Percentiles rank a stretch among this genome's conserved stretches.
These are phyloP conservation scores for Achaetomiella virescens DNA, from an alignment of 495 filamentous ascomycete species.

Conservation along the genomic window DNA sequence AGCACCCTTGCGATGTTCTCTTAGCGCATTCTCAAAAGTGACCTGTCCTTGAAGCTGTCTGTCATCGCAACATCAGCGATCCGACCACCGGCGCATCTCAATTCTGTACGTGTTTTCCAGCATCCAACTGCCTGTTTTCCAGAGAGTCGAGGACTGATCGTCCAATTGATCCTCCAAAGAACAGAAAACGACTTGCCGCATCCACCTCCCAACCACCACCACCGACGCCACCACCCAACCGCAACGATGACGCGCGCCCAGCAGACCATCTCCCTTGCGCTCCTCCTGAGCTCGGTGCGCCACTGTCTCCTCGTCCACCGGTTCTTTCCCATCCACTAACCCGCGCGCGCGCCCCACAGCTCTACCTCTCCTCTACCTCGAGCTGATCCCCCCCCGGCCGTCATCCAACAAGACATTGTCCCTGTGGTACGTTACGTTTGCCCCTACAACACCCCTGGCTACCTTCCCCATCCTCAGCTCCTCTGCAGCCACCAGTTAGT, in stretches of 20 bases:
- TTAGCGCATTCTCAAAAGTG: background rate
- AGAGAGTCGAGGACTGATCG: background rate
- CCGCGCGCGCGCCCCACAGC: slow-evolving; percentile 38
- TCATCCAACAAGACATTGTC: slow-evolving; percentile 64
- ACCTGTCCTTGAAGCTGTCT: slow-evolving; percentile 2
- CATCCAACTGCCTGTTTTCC: too few relatives aligned
- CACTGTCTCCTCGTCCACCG: background rate
- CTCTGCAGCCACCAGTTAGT: background rate
- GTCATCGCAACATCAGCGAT: background rate
- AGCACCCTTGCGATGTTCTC: background rate
- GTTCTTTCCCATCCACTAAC: background rate
- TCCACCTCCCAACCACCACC: background rate
- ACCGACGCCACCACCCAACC: background rate
- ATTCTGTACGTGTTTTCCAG: background rate
- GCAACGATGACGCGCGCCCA: slow-evolving; percentile 82
- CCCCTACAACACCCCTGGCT: background rate
- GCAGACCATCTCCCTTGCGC: slow-evolving; percentile 79
- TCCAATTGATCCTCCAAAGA: background rate
- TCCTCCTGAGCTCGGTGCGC: slow-evolving; percentile 78
- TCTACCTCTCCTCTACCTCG: slow-evolving; percentile 85
- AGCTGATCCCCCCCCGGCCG: slow-evolving; percentile 72
- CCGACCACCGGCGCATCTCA: background rate
- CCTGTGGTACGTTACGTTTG: slow-evolving; percentile 52
- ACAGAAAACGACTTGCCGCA: background rate
- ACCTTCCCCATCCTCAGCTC: background rate